Percentiles rank a stretch among this genome's conserved stretches.
Evolutionary conservation across 805 yeast species (phyloP).

Genomic region (Teunomyces cretensis): DNA sequence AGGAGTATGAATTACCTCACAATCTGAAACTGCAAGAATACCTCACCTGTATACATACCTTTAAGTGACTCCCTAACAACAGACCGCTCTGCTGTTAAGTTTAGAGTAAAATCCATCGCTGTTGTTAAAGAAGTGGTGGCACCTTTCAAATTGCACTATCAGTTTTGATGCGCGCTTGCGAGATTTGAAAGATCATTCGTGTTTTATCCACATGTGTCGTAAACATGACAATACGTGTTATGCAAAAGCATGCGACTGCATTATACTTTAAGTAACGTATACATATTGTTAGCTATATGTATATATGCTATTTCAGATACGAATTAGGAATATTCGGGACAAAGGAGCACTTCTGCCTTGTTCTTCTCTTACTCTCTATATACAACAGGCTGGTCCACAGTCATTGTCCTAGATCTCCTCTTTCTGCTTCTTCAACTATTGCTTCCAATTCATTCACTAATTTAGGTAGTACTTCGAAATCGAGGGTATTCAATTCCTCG

Average conservation of each 20-base stretch:
- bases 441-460: conserved; percentile 39
- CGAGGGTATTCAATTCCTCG: conserved; percentile 44
- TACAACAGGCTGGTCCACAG: background rate
- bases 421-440: conserved; percentile 19
- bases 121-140: background rate
- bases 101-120: conserved; percentile 47
- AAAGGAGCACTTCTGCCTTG: too few species aligned
- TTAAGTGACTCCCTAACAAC: conserved; percentile 54
- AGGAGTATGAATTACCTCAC: background rate
- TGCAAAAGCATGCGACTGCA: too few species aligned
- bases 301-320: too few species aligned
- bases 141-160: conserved; percentile 3
- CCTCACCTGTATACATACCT: conserved; percentile 34
- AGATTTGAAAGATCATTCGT: background rate
- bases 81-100: conserved; percentile 51
- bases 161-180: conserved; percentile 2
- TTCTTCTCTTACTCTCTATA: too few species aligned
- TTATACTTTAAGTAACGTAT: too few species aligned
- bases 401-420: background rate
- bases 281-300: too few species aligned
- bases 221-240: too few species aligned
- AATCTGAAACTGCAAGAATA: background rate
- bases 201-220: background rate
- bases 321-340: too few species aligned
- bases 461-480: conserved; percentile 39